Base-by-base conservation (phyloP, 1,139 yeast species). In the Geotrichum aggregatum region DNA sequence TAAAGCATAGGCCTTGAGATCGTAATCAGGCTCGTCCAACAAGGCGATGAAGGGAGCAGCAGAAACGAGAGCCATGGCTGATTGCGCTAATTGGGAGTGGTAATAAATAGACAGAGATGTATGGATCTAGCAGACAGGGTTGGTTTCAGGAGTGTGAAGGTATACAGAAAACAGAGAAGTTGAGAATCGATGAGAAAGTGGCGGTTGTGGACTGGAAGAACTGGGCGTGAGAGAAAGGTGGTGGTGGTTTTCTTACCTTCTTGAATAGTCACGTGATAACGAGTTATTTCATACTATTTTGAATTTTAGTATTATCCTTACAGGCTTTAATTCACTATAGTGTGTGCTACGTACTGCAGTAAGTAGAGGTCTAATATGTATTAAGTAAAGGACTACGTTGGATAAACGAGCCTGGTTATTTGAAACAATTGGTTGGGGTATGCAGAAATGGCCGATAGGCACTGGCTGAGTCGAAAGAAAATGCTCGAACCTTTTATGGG, bases 11-110 rank as follows among this genome's bases (percentile, higher is more conserved):
- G 84, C 76, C 69, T 89, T 92, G 61, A 94, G 80, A 53, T 79
- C 72, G 49, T 78, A 72, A 67, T 92, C 97, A 14, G 82, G 77
- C 72, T 94, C 98, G 58, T 82, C 80, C 65, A 92, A 77, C 61
- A 92, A 79, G 44, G 98, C 96, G 71, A 92, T 78, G 63, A 85
- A 86, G 40, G 96, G 95, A 40, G 95, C 88, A 53, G 96, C 96
- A 30, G 62, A 56, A 31, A 58, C 55, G 49, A 64, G 59, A 26
- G 63, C 61, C 61, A 55, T 61, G 41, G 47, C 52, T 13, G 16
- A 45, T 6, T 16, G 35, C 33, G 47, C 52, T 13, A 19, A 45
- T 6, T 16, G 35, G 24, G 41, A 22, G 11, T 38, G 18, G 24
- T 21, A 42, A 30, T 42, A 30, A 42, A 30, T 42, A 42, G 33